A percentile compares a stretch with the other conserved stretches of the same genome.
Conservation (phyloP, 805 yeast genomes). For the Tetrapisispora iriomotensis region DNA sequence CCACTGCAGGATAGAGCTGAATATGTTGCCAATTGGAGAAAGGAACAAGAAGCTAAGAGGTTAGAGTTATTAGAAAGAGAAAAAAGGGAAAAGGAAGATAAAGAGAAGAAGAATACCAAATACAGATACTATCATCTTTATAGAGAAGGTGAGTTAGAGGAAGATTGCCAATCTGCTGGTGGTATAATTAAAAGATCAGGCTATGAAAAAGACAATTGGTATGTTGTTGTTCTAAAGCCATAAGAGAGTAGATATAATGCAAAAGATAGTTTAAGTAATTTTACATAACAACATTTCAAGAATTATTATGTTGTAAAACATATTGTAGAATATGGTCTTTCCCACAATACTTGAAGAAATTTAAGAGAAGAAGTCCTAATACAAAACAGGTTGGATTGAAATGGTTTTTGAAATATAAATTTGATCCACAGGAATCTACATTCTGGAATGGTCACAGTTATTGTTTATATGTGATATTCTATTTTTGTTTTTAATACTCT, state of each 20-base stretch:
- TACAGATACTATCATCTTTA: constrained; percentile 87
- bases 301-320: neutral
- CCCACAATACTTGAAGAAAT: no score
- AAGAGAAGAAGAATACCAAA: constrained; percentile 40
- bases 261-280: no score
- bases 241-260: neutral
- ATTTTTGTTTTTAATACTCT: neutral
- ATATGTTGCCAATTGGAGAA: constrained; percentile 17
- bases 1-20: constrained; percentile 24
- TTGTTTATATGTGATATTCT: no score
- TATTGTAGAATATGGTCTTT: no score
- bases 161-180: constrained; percentile 64
- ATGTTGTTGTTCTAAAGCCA: constrained; percentile 43
- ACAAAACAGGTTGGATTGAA: no score
- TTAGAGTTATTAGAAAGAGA: constrained; percentile 13
- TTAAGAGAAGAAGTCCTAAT: no score
- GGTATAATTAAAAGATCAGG: constrained; percentile 60
- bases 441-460: no score
- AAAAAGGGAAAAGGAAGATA: constrained; percentile 16
- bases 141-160: constrained; percentile 69
- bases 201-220: constrained; percentile 94
- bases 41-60: constrained; percentile 19
- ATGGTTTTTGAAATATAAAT: no score
- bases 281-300: no score
- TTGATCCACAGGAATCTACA: no score